Evolutionary conservation across 768 basidiomycete genomes (phyloP), one percentile per base, ranked within the genome.

Genomic region (Tulasnella calospora): DNA sequence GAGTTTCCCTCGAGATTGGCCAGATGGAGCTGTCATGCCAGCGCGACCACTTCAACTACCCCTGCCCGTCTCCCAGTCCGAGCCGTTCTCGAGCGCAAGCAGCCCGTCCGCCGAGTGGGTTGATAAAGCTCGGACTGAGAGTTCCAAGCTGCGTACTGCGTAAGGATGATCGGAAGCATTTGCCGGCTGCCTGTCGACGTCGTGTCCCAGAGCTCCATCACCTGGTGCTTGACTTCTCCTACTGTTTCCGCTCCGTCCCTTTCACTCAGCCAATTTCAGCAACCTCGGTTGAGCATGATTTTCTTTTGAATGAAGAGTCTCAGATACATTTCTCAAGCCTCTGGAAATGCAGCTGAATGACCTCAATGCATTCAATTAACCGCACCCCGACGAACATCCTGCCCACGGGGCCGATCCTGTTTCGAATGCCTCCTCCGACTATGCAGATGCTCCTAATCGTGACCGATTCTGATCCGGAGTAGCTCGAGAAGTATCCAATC

Each of bases 1-100:
- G 83, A 92, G 92, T 12, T 90, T 90, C 81, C 81, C 84, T 78
- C 85, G 92, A 80, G 87, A 91, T 70, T 90, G 92, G 89, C 86
- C 86, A 71, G 89, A 83, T 75, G 91, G 90, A 6, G 89, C 89
- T 40, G 81, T 82, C 47, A 76, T 83, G 55, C 84, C 74, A 36
- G 83, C 41, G 83, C 40, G 27, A 46, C 38, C 27, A 13, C 55
- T 57, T 61, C 75, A 21, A 40, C 75, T 3, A 44, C 30, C 51
- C 57, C 75, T 12, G 33, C 71, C 72, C 15, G 78, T 55, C 17
- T 57, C 55, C 5, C 40, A 38, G 13, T 38, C 57, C 38, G 44
- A 67, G n/a, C 74, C 55, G 36, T 35, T 33, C 41, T 38, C 47
- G 78, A 76, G 40, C 13, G 79, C n/a, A n/a, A n/a, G n/a, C n/a